Percentiles rank a stretch among this genome's conserved stretches.
phyloP scores from a whole-genome alignment of 2,329 filamentous ascomycete species.

The Fusarium aywerte region DNA sequence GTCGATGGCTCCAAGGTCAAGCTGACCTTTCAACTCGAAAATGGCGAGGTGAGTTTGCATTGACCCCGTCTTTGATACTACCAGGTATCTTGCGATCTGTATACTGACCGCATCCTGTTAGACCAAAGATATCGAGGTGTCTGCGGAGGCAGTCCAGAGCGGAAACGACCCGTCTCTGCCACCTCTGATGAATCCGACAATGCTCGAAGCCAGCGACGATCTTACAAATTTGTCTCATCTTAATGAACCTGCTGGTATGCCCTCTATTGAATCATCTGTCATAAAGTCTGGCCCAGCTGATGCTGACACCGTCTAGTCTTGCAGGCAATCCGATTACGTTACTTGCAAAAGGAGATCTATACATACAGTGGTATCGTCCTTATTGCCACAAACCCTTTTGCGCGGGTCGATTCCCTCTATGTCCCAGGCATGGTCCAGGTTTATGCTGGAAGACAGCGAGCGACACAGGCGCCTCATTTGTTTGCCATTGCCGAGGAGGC shows the following conservation, averaged over 20 bases:
- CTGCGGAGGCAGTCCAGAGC: constrained; percentile 78
- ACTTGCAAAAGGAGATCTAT: constrained; percentile 99
- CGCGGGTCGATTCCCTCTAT: constrained; percentile 96
- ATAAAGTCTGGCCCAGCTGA: constrained; percentile 36
- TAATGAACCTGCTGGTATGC: constrained; percentile 93
- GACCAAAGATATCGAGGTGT: constrained; percentile 84
- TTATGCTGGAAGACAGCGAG: constrained; percentile 95
- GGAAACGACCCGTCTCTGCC: constrained; percentile 83
- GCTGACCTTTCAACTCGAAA: constrained; percentile 88
- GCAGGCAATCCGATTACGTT: constrained; percentile 96
- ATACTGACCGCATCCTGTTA: constrained; percentile 30
- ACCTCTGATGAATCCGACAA: constrained; percentile 96
- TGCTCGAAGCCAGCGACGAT: constrained; percentile 98
- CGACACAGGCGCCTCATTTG: constrained; percentile 95
- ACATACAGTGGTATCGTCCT: constrained; percentile 99
- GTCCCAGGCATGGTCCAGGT: constrained; percentile 99
- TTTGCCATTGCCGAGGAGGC: constrained; percentile 99
- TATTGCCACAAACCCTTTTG: constrained; percentile 98
- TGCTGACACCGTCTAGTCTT: constrained; percentile 70
- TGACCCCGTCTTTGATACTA: background rate
- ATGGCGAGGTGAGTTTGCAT: constrained; percentile 78
- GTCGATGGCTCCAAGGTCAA: constrained; percentile 86
- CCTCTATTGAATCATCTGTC: background rate
- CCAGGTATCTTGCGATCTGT: background rate
- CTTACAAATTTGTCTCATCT: constrained; percentile 96